Evolutionary conservation across 2,329 filamentous ascomycete species (phyloP), one percentile per base, ranked within the genome.

Genomic region (Laburnicola sp.): DNA sequence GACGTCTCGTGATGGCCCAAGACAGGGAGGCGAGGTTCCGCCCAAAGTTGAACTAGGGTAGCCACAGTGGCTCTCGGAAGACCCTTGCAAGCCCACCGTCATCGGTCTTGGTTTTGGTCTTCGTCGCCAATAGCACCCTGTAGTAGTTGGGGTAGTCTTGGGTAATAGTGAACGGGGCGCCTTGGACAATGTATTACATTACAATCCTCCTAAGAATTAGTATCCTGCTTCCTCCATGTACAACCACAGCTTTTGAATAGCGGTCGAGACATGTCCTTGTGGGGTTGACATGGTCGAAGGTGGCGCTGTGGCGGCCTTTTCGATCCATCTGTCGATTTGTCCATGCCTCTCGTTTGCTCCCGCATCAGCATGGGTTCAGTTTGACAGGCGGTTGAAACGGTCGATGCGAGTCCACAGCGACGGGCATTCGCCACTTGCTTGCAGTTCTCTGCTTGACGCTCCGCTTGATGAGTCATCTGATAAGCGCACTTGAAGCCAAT

Each of bases 381-480:
- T 48, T 42, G 51, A 50, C 50, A 56, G 47, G 55, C 54, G 48
- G 53, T 62, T 58, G 46, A 56, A 58, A 64, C 49, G 46, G 45
- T 59, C 51, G 48, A 63, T 51, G 57, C 52, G 52, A 53, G 54
- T 35, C 45, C 23, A 44, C 54, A 48, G 48, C 50, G 48, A 45
- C 53, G 53, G 48, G 54, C 44, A 51, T 59, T 50, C 39, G 57
- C 50, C 34, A 34, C 63, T 64, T 61, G 64, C 58, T 16, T 59
- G 55, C 50, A 54, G 49, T 58, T 58, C 57, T 60, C 58, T 59
- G 42, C 48, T 57, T 46, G 50, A 48, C 53, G 56, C 53, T 35
- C n/a, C 38, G 30, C 53, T 51, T 25, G 50, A 50, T 60, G 64
- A 64, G 16, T 71, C 68, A 71, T 65, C 64, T 70, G 68, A 71